Evolutionary conservation across 1,284 basidiomycete genomes (phyloP).

Genomic region (Microbotryum intermedium): DNA sequence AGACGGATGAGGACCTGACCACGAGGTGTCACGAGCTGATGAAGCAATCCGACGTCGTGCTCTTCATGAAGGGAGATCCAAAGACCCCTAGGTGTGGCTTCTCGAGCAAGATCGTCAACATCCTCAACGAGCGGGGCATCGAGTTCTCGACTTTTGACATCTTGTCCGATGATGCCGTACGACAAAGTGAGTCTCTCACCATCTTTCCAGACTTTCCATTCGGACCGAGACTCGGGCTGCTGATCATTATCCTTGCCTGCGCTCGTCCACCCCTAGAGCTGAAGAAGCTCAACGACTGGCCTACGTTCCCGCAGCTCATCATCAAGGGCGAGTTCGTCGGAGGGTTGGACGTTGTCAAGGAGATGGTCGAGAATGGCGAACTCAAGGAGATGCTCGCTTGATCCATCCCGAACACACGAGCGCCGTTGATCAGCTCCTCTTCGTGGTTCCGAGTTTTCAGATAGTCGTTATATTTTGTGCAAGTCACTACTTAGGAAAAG

Average conservation of each 20-base stretch:
- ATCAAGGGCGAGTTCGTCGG: conserved; percentile 65
- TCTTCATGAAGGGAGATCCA: conserved; percentile 97
- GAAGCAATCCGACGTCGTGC: conserved; percentile 58
- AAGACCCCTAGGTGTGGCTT: conserved; percentile 74
- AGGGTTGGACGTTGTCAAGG: conserved; percentile 47
- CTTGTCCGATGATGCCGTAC: conserved; percentile 58
- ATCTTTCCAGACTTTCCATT: not conserved
- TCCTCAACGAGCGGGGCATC: conserved; percentile 54
- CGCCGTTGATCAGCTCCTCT: too few relatives aligned
- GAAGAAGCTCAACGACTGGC: conserved; percentile 58
- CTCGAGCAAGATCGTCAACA: conserved; percentile 58
- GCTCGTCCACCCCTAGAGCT: conserved; percentile 39
- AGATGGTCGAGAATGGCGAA: conserved; percentile 48
- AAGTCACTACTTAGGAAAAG: too few relatives aligned
- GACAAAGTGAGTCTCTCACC: conserved; percentile 45
- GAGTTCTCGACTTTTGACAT: conserved; percentile 67
- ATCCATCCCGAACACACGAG: too few relatives aligned
- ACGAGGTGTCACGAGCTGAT: conserved; percentile 56
- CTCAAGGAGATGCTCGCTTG: conserved; percentile 52
- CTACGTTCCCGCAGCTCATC: conserved; percentile 59
- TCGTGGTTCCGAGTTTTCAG: too few relatives aligned
- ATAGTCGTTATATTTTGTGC: too few relatives aligned
- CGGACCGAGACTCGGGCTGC: not conserved
- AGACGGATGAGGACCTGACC: conserved; percentile 59
- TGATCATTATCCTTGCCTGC: not conserved